Base-by-base conservation (phyloP, 805 yeast species). In the Yarrowia yakushimensis region DNA sequence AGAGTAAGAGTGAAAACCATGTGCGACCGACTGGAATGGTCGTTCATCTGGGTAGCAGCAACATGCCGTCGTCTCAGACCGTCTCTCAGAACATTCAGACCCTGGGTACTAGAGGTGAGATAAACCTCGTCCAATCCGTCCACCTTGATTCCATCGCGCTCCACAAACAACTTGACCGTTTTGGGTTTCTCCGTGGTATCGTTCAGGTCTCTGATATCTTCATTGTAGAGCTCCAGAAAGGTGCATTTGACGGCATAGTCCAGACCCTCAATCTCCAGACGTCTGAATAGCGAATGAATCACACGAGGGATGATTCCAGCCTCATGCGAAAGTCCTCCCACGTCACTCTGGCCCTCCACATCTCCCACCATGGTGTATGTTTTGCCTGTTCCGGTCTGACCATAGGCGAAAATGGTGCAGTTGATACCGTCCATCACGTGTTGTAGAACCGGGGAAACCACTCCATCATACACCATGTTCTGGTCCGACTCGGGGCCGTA, bases 371-470 rank as follows among this genome's bases (percentile, higher is more conserved):
- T 84, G 12, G 88, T 76, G 60, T 67, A 69, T 4, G 97, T 90
- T 69, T 90, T 90, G 25, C 96, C 96, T 0, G 96, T 88, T 0
- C 96, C 94, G 0, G 96, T 90, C 80, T 90, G 96, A 5, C 97
- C 97, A 74, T 91, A 91, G 0, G 94, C 96, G 67, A 90, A 78
- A 28, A 90, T 80, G 0, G 96, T 87, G 67, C 91, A 90, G 70
- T 89, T 90, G 70, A 85, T 87, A 20, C 93, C 96, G 60, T 79
- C 76, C 63, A 90, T 74, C 64, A 90, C 81, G 65, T 92, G 96
- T 25, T 80, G 78, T 54, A 86, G 79, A 61, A 85, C 73, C 12
- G 85, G 85, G 31, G 80, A 75, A 0, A 92, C 96, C 18, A 86
- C 86, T 25, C 82, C 82, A 22, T 85, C 82, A 67, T 85, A 91